A percentile compares a stretch with the other conserved stretches of the same genome.
These are phyloP conservation scores for Striga asiatica DNA, from an alignment of 257 asterid genomes.

Conservation along the genomic window DNA sequence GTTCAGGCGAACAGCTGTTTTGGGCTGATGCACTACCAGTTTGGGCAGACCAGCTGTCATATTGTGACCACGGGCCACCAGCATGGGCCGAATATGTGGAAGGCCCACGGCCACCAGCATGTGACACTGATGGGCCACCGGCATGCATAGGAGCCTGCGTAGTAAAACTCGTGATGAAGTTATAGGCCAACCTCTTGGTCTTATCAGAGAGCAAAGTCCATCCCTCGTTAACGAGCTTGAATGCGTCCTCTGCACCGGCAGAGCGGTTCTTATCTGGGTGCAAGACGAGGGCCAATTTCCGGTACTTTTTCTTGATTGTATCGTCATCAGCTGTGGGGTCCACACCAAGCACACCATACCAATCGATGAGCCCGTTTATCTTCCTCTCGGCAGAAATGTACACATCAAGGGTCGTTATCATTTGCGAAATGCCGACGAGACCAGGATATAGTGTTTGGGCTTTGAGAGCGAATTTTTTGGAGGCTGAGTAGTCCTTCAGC, in stretches of 20 bases:
- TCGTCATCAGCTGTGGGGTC: constrained; percentile 44
- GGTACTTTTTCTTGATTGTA: constrained; percentile 39
- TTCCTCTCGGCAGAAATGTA: constrained; percentile 39
- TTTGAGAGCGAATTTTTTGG: constrained; percentile 43
- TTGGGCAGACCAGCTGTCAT: background rate
- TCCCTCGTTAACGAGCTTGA: constrained; percentile 47
- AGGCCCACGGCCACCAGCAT: background rate
- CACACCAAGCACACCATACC: constrained; percentile 60
- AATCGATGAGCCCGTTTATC: constrained; percentile 44
- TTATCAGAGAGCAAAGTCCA: constrained; percentile 47
- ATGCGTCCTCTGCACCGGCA: constrained; percentile 62
- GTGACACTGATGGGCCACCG: constrained; percentile 12
- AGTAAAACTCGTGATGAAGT: constrained; percentile 32
- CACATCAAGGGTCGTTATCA: constrained; percentile 44
- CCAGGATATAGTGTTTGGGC: constrained; percentile 50
- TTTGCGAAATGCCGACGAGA: constrained; percentile 40
- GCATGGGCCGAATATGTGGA: background rate
- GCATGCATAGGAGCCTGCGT: constrained; percentile 21
- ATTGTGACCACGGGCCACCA: background rate
- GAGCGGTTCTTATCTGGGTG: constrained; percentile 63
- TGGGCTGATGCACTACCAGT: background rate
- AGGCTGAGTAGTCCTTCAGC: constrained; percentile 33
- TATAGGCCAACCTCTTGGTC: constrained; percentile 37
- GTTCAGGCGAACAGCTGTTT: background rate
- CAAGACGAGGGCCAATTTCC: constrained; percentile 49